Evolutionary conservation across 2,329 filamentous ascomycete genomes (phyloP), one percentile per base, ranked within the genome.

Genomic region (Daldinia sp.): DNA sequence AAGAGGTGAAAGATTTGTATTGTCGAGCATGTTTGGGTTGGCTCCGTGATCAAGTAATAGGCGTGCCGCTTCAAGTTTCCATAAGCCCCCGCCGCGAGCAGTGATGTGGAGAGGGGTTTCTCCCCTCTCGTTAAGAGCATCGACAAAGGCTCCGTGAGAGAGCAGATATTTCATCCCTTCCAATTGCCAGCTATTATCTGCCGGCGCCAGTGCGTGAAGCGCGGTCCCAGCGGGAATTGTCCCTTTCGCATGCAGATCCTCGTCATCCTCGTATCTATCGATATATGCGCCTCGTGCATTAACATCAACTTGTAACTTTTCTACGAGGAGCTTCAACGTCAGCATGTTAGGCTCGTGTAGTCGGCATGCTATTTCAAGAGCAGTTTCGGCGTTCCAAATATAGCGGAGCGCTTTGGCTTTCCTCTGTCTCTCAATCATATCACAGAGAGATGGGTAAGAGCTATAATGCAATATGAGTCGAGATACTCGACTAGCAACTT

Each of bases 111-210:
- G 26, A 30, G 46, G 13, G 26, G 26, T 30, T 30, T n/a, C 15
- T 4, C 26, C 26, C 4, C 30, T 13, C 12, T 50, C 46, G 26
- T 50, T 26, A 4, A 50, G 15, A 4, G 46, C 26, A 26, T 50
- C 15, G 2, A 50, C 46, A 9, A 9, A 7, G 13, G 46, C 46
- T 30, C 46, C 46, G 26, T 50, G 46, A 18, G 46, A 28, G 13
- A 50, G 46, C 6, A 50, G 26, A 18, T 50, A 50, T 10, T 30
- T 50, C 26, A 50, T 50, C n/a, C 46, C 46, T 23, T 50, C 46
- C 26, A 50, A 30, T 12, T 50, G 46, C 46, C 46, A 50, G 26
- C 6, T 30, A 30, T 50, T 15, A 30, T 33, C 26, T 3, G 46
- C 46, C 26, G 46, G 30, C 5, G 46, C 46, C 6, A 50, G 46